phyloP scores from a whole-genome alignment of 2,329 filamentous ascomycete genomes.

The Sarocladiaceae sp. region DNA sequence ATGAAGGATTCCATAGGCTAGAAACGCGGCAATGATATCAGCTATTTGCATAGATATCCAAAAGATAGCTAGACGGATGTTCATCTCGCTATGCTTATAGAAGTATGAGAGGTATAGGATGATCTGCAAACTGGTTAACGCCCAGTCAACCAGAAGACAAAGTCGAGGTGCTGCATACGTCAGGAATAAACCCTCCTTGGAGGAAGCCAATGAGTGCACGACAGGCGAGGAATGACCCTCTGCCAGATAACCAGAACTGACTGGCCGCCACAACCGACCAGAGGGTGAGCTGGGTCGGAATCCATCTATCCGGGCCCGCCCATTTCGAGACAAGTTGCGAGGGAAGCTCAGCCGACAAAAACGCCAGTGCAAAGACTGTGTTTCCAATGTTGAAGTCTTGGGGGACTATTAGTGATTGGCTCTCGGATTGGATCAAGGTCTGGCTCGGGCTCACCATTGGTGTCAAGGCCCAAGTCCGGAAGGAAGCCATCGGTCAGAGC shows the following conservation, averaged over 20 bases:
- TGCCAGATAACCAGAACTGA: conserved; percentile 36
- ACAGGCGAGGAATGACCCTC: conserved; percentile 31
- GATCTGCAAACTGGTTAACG: not conserved
- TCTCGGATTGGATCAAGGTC: not conserved
- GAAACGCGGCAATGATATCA: conserved; percentile 20
- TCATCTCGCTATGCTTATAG: conserved; percentile 24
- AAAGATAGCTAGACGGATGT: conserved; percentile 23
- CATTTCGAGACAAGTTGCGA: conserved; percentile 55
- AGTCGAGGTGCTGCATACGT: too few relatives aligned
- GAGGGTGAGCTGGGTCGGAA: conserved; percentile 49
- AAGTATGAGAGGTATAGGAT: conserved; percentile 26
- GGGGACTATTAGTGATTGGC: not conserved
- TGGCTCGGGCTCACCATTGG: conserved; percentile 25
- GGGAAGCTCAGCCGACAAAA: conserved; percentile 38
- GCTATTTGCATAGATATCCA: conserved; percentile 22
- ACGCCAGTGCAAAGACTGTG: conserved; percentile 24
- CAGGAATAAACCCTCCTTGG: conserved; percentile 41
- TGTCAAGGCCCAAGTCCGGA: conserved; percentile 33
- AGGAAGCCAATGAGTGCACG: conserved; percentile 33
- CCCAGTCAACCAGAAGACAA: too few relatives aligned
- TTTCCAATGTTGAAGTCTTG: conserved; percentile 25
- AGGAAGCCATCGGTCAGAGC: conserved; percentile 43
- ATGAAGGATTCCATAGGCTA: conserved; percentile 22
- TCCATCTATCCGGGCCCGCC: conserved; percentile 53
- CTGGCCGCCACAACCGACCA: conserved; percentile 47